Base-by-base conservation (phyloP, 345 rosid species). In the Aquilaria sinensis region DNA sequence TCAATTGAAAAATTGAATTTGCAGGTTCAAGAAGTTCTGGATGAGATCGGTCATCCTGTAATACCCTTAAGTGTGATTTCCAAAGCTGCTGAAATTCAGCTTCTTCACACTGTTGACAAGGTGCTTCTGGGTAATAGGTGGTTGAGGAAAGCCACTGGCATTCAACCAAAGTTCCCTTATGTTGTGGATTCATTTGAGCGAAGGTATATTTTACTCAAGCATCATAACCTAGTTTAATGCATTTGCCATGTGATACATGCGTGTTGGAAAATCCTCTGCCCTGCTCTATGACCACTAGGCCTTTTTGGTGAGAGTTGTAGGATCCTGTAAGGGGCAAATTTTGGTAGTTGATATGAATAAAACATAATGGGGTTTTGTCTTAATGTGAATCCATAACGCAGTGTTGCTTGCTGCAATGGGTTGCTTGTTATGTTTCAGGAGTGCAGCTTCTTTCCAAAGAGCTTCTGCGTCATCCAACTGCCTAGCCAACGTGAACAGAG, bases 51-150 rank as follows among this genome's bases (percentile, higher is more conserved):
- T 56, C 86, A 80, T 71, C 87, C 94, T 5, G 88, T 78, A 57
- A 83, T 90, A 73, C 97, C 97, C 45, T 70, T 88, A 69, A 90
- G 84, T 76, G 88, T 90, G 56, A 84, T 94, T 77, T 90, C 97
- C 53, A 94, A 90, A 77, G 99, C 92, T 78, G 99, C 95, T 64
- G 97, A 86, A 73, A 83, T 94, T 69, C 89, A 88, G 75, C 92
- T 94, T 32, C 77, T 80, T 47, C 78, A 90, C 70, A 87, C 90
- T 5, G 86, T 94, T 30, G 99, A 94, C 65, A 90, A 68, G 74
- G 80, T 85, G 58, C 83, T 94, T 45, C 65, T 94, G 45, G 97
- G 99, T 54, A 86, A 88, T 65, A 79, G 92, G 80, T 90, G 99
- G 97, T 78, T 90, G 70, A 87, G 97, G 50, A 94, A 88, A 80